Base-by-base conservation (phyloP, 2,329 filamentous ascomycete species). In the Stachybotrys echinatus region DNA sequence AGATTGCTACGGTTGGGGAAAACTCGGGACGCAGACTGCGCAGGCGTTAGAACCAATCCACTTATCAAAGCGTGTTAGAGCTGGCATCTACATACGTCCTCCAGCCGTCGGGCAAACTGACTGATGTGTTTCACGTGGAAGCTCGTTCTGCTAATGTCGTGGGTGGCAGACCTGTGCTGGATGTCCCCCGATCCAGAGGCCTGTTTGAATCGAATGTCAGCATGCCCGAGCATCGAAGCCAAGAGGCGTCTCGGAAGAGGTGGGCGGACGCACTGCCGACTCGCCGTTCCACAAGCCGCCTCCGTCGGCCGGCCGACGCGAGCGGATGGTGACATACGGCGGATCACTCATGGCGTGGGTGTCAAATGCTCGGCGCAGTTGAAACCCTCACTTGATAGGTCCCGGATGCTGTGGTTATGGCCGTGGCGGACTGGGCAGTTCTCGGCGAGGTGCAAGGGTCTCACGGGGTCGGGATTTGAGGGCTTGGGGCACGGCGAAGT, bases 71-170 rank as follows among this genome's bases (percentile, higher is more conserved):
- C 6, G 21, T 12, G 21, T 20, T 37, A 40, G 18, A 40, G 4
- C 27, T 27, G 48, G 23, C 31, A 22, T 12, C 38, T 50, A 71
- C 75, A 52, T 62, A 79, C 77, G 52, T 80, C 74, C 68, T 82
- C 74, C 22, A 82, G 69, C 27, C 73, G 74, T 58, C 74, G 70
- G 19, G 77, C 78, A 58, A 81, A 82, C 50, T 74, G 72, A 45
- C 74, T 71, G 40, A 82, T 69, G 51, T 80, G 72, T 62, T 80
- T 81, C 47, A 82, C 72, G 61, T 82, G 79, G 53, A 78, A 81
- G 66, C 69, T 80, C 4, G 80, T 76, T 40, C 79, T 76, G 58
- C 78, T 79, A 43, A 74, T 78, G 59, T 82, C 79, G 59, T 82
- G 79, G 14, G 79, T 82, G 19, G 77, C 65, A 42, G 66, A 68